These are phyloP conservation scores for Skeletonema potamos DNA, from an alignment of 108 stramenopile genomes.

Conservation along the genomic window DNA sequence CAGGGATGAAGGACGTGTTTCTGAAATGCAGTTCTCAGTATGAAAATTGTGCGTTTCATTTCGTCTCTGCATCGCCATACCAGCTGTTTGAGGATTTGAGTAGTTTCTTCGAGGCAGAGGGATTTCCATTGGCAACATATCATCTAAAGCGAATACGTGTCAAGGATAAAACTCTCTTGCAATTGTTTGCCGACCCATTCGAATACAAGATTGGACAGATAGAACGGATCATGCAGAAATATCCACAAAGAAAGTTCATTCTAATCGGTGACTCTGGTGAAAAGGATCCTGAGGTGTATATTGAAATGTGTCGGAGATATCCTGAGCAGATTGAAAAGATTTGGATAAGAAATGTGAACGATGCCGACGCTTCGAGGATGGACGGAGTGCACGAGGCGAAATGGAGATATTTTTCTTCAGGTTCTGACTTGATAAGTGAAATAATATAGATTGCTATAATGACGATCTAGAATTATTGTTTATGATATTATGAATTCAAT, in stretches of 20 bases:
- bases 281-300: constrained; percentile 50
- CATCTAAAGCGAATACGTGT: constrained; percentile 42
- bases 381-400: constrained; percentile 8
- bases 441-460: too few species aligned
- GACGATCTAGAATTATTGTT: too few species aligned
- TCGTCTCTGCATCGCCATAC: constrained; percentile 43
- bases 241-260: constrained; percentile 41
- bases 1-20: constrained; percentile 46
- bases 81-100: constrained; percentile 46
- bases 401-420: too few species aligned
- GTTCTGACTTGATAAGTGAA: too few species aligned
- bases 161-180: constrained; percentile 32
- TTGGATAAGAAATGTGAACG: constrained; percentile 35
- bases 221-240: constrained; percentile 20
- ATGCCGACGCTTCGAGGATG: constrained; percentile 11
- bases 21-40: constrained; percentile 14
- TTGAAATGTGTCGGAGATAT: constrained; percentile 26
- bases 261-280: constrained; percentile 54
- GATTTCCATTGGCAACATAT: constrained; percentile 47
- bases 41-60: constrained; percentile 37
- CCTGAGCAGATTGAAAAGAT: constrained; percentile 44
- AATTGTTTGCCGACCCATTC: constrained; percentile 41
- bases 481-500: too few species aligned
- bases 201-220: constrained; percentile 38
- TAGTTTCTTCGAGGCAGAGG: constrained; percentile 21